Evolutionary conservation across 148 eudicot species (phyloP).

Genomic region (Cornus controversa): DNA sequence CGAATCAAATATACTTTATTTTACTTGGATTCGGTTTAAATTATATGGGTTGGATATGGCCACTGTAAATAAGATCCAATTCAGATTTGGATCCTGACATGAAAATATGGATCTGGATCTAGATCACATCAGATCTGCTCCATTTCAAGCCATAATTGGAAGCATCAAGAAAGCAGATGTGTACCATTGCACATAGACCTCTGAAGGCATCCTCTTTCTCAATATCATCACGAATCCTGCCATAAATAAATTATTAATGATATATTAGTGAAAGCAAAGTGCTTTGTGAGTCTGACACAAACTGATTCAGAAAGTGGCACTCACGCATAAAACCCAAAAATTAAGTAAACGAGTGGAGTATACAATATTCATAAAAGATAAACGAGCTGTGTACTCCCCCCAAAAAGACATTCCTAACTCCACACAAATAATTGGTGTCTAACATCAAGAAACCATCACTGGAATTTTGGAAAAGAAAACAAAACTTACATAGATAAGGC

Average conservation of each 20-base stretch:
- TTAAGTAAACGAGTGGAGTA: background rate
- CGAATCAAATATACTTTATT: no score
- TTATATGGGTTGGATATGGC: no score
- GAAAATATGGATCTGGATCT: no score
- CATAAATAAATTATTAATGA: conserved; percentile 17
- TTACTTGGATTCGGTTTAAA: no score
- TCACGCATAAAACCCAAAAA: background rate
- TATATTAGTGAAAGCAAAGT: background rate
- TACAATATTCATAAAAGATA: background rate
- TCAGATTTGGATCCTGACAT: no score
- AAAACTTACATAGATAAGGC: conserved; percentile 79
- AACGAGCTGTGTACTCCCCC: background rate
- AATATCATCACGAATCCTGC: conserved; percentile 94
- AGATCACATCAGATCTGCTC: no score
- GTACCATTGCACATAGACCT: conserved; percentile 96
- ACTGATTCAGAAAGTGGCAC: background rate
- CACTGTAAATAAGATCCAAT: no score
- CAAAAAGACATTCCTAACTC: background rate
- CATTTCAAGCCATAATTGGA: background rate
- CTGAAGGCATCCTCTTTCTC: conserved; percentile 99
- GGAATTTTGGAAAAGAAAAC: background rate
- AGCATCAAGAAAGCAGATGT: conserved; percentile 9
- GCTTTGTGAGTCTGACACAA: background rate
- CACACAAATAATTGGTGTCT: background rate
- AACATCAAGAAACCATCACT: background rate